Conservation (phyloP, 148 eudicot species). For the Nepenthes mirabilis region DNA sequence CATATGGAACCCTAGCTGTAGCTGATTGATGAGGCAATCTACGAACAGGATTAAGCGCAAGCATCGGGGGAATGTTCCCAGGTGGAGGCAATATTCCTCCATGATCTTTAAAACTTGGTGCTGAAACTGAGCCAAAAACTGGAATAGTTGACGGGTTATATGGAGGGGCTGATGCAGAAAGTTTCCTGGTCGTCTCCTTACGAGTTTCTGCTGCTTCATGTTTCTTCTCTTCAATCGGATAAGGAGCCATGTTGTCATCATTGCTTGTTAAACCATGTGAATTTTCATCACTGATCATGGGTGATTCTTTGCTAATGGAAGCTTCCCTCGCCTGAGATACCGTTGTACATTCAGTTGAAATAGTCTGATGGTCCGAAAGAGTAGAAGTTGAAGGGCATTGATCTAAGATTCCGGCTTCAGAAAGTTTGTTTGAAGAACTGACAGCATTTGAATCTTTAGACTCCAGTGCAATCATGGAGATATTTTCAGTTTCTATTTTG, state of each 20-base stretch:
- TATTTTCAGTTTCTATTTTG: background rate
- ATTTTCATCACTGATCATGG: background rate
- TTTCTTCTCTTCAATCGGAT: conserved; percentile 20
- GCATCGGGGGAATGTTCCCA: conserved; percentile 58
- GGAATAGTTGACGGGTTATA: conserved; percentile 63
- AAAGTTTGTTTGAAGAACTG: background rate
- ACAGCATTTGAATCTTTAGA: background rate
- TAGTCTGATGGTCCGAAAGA: background rate
- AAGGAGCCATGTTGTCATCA: background rate
- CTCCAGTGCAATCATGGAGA: background rate
- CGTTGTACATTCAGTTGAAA: background rate
- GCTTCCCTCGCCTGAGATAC: background rate
- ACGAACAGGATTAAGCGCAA: conserved; percentile 54
- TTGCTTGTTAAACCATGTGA: background rate
- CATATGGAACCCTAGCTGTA: conserved; percentile 85
- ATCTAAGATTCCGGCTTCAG: background rate
- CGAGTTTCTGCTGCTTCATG: conserved; percentile 37
- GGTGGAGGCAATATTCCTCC: conserved; percentile 85
- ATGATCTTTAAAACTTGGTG: conserved; percentile 51
- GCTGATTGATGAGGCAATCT: conserved; percentile 96
- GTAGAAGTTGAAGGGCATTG: background rate
- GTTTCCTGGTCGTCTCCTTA: conserved; percentile 54
- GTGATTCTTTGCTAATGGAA: background rate
- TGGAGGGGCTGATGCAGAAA: conserved; percentile 94
- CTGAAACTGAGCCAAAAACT: conserved; percentile 47